Conservation (phyloP, 345 rosid genomes). For the Sisymbrium altissimum region DNA sequence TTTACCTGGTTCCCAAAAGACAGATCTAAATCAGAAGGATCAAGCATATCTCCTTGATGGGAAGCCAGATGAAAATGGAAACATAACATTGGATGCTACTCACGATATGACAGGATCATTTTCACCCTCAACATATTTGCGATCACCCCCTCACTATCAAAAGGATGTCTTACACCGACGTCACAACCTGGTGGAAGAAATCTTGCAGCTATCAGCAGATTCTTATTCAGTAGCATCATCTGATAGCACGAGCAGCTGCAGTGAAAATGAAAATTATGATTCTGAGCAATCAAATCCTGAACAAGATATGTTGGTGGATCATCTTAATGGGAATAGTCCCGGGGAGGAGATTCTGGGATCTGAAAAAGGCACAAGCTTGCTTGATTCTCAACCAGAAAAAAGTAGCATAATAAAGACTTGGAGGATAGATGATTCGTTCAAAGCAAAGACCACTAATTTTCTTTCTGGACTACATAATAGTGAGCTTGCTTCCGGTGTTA, state of each 20-base stretch:
- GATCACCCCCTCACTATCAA: constrained; percentile 87
- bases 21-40: constrained; percentile 42
- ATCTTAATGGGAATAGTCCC: constrained; percentile 30
- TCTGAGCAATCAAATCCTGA: constrained; percentile 42
- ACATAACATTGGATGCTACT: constrained; percentile 37
- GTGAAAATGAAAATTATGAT: constrained; percentile 60
- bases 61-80: constrained; percentile 40
- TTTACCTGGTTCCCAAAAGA: constrained; percentile 53
- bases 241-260: constrained; percentile 73
- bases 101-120: constrained; percentile 46
- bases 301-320: constrained; percentile 39
- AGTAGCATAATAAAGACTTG: constrained; percentile 29
- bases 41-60: constrained; percentile 41
- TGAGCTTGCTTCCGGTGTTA: constrained; percentile 40
- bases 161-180: constrained; percentile 83
- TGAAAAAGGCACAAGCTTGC: constrained; percentile 23
- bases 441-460: constrained; percentile 28
- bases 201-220: constrained; percentile 86
- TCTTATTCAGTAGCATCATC: constrained; percentile 79
- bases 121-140: constrained; percentile 44
- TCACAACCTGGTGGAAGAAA: constrained; percentile 87
- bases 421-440: constrained; percentile 31
- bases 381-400: constrained; percentile 39
- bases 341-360: constrained; percentile 36
- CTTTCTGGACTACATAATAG: constrained; percentile 34